Conservation (phyloP, 1,139 yeast species). For the Yueomyces sp. region DNA sequence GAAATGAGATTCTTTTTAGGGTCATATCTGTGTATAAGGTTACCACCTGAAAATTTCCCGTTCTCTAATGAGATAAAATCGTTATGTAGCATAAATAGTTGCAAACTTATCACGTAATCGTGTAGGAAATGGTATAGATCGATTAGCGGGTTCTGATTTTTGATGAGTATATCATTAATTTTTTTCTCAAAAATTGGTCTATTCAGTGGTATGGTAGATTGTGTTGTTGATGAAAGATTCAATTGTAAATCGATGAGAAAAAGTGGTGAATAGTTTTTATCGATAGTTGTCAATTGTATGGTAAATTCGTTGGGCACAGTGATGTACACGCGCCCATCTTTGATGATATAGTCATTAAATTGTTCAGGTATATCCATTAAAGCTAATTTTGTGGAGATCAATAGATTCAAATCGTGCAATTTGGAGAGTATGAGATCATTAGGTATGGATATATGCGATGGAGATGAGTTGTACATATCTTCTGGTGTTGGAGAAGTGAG, state of each 20-base stretch:
- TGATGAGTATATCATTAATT: constrained; percentile 46
- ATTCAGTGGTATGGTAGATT: constrained; percentile 21
- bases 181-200: constrained; percentile 28
- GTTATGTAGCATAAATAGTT: constrained; percentile 54
- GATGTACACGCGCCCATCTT: constrained; percentile 68
- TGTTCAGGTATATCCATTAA: constrained; percentile 50
- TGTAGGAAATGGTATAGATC: constrained; percentile 60
- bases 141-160: constrained; percentile 31
- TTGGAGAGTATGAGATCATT: constrained; percentile 49
- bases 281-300: constrained; percentile 58
- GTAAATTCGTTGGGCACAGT: constrained; percentile 53
- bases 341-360: constrained; percentile 49
- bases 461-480: not conserved
- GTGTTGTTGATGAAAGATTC: constrained; percentile 25
- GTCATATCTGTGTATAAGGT: constrained; percentile 52
- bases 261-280: constrained; percentile 52
- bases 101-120: constrained; percentile 60
- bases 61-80: constrained; percentile 44
- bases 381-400: constrained; percentile 66
- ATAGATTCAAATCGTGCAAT: constrained; percentile 57
- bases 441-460: constrained; percentile 33
- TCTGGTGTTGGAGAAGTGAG: no score
- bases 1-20: constrained; percentile 49
- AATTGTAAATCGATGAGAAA: constrained; percentile 69
- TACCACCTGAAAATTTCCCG: constrained; percentile 50